Conservation (phyloP, 768 basidiomycete genomes). For the Auriscalpium orientale region DNA sequence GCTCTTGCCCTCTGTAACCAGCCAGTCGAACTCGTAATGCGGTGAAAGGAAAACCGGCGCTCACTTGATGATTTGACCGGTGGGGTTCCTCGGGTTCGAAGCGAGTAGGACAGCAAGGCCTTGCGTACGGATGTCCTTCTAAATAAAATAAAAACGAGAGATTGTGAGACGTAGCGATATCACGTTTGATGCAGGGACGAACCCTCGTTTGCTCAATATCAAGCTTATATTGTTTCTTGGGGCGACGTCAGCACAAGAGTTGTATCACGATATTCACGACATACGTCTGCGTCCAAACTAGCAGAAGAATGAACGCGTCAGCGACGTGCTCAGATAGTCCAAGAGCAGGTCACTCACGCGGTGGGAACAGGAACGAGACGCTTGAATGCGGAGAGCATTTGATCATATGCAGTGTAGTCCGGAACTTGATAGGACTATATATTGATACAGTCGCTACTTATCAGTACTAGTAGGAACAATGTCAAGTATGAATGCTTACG, state of each 20-base stretch:
- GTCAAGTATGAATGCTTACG: conserved; percentile 28
- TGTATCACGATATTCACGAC: neutral
- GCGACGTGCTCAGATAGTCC: too few species aligned
- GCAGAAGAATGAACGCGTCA: neutral
- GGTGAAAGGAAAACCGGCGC: conserved; percentile 5
- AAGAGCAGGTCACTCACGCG: conserved; percentile 40
- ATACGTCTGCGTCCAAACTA: conserved; percentile 31
- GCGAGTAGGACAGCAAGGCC: conserved; percentile 81
- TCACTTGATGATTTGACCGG: conserved; percentile 78
- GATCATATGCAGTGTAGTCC: conserved; percentile 87
- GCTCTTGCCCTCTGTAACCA: conserved; percentile 56
- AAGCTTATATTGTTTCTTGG: conserved; percentile 54
- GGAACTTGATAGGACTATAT: conserved; percentile 88
- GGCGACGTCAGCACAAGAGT: conserved; percentile 24
- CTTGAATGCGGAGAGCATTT: conserved; percentile 79
- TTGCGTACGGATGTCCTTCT: conserved; percentile 78
- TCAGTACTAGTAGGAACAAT: conserved; percentile 2
- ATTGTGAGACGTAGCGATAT: neutral
- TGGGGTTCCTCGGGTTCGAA: conserved; percentile 95
- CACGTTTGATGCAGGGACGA: conserved; percentile 2
- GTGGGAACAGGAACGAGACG: conserved; percentile 88
- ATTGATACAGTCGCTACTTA: conserved; percentile 4
- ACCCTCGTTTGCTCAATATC: conserved; percentile 78
- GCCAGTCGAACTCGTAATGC: neutral
- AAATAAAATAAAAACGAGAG: neutral